phyloP scores from a whole-genome alignment of 2,329 filamentous ascomycete genomes.

The Tolypocladium cylindrosporum region DNA sequence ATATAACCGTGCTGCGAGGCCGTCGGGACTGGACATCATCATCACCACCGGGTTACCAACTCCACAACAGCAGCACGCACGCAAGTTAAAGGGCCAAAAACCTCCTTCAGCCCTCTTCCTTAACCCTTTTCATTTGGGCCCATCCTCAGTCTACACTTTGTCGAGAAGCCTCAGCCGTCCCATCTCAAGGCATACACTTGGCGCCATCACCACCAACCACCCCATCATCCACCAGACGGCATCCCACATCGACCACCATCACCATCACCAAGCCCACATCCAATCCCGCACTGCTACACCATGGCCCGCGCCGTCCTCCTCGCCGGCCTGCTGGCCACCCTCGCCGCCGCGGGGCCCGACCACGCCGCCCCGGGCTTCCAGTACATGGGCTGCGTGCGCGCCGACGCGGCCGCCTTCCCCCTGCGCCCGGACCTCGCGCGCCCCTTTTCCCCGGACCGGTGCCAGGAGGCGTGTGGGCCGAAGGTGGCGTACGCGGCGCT shows the following conservation, averaged over 20 bases:
- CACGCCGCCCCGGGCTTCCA: constrained; percentile 9
- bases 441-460: constrained; percentile 10
- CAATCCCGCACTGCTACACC: background rate
- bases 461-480: constrained; percentile 9
- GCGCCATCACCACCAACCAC: too few species aligned
- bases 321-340: constrained; percentile 13
- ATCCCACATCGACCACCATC: too few species aligned
- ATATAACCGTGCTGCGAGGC: background rate
- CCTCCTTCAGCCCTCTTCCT: background rate
- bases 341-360: constrained; percentile 10
- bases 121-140: background rate
- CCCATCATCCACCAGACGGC: background rate
- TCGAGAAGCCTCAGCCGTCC: too few species aligned
- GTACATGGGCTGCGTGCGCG: constrained; percentile 19
- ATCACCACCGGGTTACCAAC: background rate
- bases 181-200: too few species aligned
- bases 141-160: background rate
- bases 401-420: constrained; percentile 9
- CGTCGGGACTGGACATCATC: background rate
- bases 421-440: constrained; percentile 5
- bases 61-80: background rate
- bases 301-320: constrained; percentile 9
- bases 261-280: background rate
- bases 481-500: constrained; percentile 11
- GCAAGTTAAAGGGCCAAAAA: background rate